phyloP scores from a whole-genome alignment of 345 rosid species.

The Gossypium bickii region DNA sequence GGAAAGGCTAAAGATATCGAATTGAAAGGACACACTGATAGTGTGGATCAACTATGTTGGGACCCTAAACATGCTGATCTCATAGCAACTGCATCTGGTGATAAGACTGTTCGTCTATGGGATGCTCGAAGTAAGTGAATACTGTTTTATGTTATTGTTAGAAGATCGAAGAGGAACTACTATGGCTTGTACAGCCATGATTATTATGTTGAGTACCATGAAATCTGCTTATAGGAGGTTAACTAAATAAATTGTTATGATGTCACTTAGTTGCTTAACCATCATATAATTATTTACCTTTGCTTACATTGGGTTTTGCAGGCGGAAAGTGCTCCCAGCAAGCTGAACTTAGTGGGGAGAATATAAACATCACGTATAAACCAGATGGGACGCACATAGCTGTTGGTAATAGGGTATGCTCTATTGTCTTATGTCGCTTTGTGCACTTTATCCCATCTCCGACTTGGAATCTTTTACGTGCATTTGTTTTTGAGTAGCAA shows the following conservation, averaged over 20 bases:
- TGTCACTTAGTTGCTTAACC: neutral
- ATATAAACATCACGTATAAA: constrained; percentile 91
- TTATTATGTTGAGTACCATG: neutral
- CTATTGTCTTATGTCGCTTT: constrained; percentile 15
- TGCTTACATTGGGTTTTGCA: constrained; percentile 21
- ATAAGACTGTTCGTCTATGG: constrained; percentile 96
- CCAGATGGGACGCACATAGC: constrained; percentile 93
- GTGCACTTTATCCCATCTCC: neutral
- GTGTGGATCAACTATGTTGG: constrained; percentile 99
- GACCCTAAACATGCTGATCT: constrained; percentile 94
- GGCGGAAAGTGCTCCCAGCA: constrained; percentile 97
- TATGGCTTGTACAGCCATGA: neutral
- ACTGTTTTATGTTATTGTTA: neutral
- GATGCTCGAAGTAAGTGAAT: constrained; percentile 90
- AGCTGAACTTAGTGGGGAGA: constrained; percentile 95
- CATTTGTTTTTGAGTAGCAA: neutral
- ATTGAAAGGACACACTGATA: constrained; percentile 91
- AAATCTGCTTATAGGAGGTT: neutral
- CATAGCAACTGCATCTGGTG: constrained; percentile 92
- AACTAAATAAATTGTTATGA: neutral
- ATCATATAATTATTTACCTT: neutral
- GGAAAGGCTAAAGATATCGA: constrained; percentile 86
- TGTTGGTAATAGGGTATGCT: constrained; percentile 91
- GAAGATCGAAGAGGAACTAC: neutral
- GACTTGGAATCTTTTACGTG: neutral